phyloP scores from a whole-genome alignment of 176 grass and related monocot genomes.

The Pontederia crassipes region DNA sequence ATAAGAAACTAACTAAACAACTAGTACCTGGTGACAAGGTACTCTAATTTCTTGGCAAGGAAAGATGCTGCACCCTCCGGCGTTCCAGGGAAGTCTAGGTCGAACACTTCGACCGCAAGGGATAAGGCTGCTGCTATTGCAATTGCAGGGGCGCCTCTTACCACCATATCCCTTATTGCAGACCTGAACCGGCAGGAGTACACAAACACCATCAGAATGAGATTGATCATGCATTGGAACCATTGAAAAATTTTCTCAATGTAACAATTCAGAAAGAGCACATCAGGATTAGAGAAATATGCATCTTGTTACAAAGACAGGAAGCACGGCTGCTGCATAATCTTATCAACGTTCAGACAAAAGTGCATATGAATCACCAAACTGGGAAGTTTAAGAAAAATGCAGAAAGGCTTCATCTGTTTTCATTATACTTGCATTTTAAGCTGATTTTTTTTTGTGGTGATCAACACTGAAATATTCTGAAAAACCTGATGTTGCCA shows the following conservation, averaged over 20 bases:
- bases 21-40: slow-evolving; percentile 83
- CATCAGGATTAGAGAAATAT: neutral
- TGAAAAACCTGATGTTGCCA: too few species aligned
- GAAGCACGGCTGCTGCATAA: too few species aligned
- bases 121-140: slow-evolving; percentile 80
- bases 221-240: neutral
- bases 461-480: too few species aligned
- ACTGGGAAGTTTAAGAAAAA: too few species aligned
- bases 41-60: slow-evolving; percentile 68
- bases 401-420: too few species aligned
- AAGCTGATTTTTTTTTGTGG: too few species aligned
- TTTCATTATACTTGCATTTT: too few species aligned
- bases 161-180: slow-evolving; percentile 87
- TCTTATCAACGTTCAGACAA: too few species aligned
- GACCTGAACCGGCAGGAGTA: slow-evolving; percentile 34
- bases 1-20: slow-evolving; percentile 5
- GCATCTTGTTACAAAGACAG: too few species aligned
- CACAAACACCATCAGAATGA: neutral
- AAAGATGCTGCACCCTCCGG: slow-evolving; percentile 59
- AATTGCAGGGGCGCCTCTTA: slow-evolving; percentile 87
- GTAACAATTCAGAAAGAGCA: neutral
- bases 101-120: slow-evolving; percentile 54
- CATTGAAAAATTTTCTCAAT: too few species aligned
- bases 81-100: slow-evolving; percentile 43
- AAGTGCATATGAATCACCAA: too few species aligned